These are phyloP conservation scores for Byssochlamys sp. DNA, from an alignment of 2,329 filamentous ascomycete genomes.

Conservation along the genomic window DNA sequence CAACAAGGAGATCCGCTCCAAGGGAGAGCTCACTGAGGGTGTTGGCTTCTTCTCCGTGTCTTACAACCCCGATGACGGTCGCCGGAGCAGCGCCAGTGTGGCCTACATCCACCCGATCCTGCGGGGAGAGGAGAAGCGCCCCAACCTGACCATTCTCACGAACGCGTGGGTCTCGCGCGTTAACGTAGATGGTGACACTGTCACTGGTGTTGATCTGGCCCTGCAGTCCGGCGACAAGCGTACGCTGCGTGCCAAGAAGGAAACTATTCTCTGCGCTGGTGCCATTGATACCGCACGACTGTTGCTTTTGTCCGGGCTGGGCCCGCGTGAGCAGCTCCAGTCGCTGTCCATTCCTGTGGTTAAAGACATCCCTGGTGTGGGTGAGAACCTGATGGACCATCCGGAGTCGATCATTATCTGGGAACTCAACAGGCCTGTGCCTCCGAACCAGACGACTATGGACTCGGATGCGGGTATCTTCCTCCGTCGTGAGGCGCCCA, in stretches of 20 bases:
- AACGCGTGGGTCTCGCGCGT: constrained; percentile 79
- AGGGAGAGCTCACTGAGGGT: constrained; percentile 61
- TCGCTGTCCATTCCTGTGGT: constrained; percentile 50
- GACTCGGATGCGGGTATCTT: constrained; percentile 85
- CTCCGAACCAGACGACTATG: constrained; percentile 75
- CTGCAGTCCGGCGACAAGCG: constrained; percentile 51
- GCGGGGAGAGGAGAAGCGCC: constrained; percentile 67
- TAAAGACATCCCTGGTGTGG: constrained; percentile 52
- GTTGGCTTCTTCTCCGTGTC: constrained; percentile 86
- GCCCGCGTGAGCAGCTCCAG: constrained; percentile 42
- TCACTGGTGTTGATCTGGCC: constrained; percentile 63
- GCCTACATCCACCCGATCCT: constrained; percentile 90
- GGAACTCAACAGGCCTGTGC: constrained; percentile 72
- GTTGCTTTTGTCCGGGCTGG: constrained; percentile 46
- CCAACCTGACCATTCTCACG: constrained; percentile 77
- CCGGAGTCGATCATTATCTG: constrained; percentile 60
- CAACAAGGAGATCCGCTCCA: constrained; percentile 69
- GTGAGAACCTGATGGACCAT: constrained; percentile 56
- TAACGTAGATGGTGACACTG: constrained; percentile 59
- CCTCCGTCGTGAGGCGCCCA: constrained; percentile 63
- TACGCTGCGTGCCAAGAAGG: constrained; percentile 53
- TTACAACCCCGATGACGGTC: constrained; percentile 81
- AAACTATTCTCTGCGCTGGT: constrained; percentile 71
- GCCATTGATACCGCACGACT: constrained; percentile 71
- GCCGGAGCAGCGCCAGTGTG: constrained; percentile 74